Evolutionary conservation across 2,329 filamentous ascomycete species (phyloP).

Genomic region (Penicillium decumbens): DNA sequence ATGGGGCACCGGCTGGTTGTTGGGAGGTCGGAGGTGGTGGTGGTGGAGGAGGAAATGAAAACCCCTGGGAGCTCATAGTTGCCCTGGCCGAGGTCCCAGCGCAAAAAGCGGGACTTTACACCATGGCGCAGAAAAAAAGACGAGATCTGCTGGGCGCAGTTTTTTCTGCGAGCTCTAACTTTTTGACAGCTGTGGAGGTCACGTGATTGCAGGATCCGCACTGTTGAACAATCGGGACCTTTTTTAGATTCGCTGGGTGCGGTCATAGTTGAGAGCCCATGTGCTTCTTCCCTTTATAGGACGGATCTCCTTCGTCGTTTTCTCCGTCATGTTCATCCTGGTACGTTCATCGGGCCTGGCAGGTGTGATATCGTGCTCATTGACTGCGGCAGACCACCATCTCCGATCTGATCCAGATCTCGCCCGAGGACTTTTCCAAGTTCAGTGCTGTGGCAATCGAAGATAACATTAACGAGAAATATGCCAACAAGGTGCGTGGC

Average conservation of each 20-base stretch:
- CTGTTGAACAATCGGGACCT: slow-evolving; percentile 7
- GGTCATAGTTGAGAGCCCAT: not conserved
- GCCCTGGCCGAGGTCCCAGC: slow-evolving; percentile 24
- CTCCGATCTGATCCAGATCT: slow-evolving; percentile 89
- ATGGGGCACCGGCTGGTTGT: slow-evolving; percentile 18
- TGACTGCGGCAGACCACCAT: slow-evolving; percentile 68
- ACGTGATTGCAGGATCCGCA: slow-evolving; percentile 11
- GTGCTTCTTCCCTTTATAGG: not conserved
- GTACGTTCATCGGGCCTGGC: slow-evolving; percentile 32
- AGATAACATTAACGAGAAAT: slow-evolving; percentile 96
- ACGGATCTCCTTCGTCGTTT: not conserved
- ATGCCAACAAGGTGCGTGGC: slow-evolving; percentile 72
- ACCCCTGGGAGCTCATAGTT: slow-evolving; percentile 41
- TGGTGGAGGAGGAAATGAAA: slow-evolving; percentile 46
- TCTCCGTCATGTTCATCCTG: slow-evolving; percentile 48
- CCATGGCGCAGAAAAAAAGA: slow-evolving; percentile 16
- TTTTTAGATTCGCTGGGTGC: slow-evolving; percentile 4
- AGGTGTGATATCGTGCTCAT: slow-evolving; percentile 21
- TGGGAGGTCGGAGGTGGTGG: slow-evolving; percentile 34
- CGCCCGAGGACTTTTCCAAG: slow-evolving; percentile 81
- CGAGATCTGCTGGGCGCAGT: slow-evolving; percentile 4
- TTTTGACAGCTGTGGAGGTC: slow-evolving; percentile 15
- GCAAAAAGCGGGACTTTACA: slow-evolving; percentile 25
- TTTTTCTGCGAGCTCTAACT: slow-evolving; percentile 12
- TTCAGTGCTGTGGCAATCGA: slow-evolving; percentile 76